These are phyloP conservation scores for Hydnomerulius pinastri DNA, from an alignment of 768 basidiomycete species.

Conservation along the genomic window DNA sequence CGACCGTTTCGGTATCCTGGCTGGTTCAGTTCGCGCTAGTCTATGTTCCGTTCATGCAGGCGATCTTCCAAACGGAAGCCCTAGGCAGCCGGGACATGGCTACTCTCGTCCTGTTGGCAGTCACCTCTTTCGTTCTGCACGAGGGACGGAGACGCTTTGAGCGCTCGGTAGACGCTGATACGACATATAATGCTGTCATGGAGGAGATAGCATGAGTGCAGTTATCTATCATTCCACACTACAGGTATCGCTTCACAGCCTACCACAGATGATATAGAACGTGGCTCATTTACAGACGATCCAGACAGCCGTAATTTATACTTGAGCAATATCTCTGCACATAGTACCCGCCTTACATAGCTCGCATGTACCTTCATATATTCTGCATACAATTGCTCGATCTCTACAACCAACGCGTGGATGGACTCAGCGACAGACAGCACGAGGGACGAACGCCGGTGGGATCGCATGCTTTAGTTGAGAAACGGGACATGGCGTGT, in stretches of 20 bases:
- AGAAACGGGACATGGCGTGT: conserved; percentile 16
- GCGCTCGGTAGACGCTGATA: conserved; percentile 55
- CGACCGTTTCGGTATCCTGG: conserved; percentile 86
- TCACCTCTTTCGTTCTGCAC: conserved; percentile 66
- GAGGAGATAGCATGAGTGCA: conserved; percentile 60
- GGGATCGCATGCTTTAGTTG: conserved; percentile 26
- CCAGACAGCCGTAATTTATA: conserved; percentile 1
- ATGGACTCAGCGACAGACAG: conserved; percentile 3
- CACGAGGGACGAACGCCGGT: conserved; percentile 27
- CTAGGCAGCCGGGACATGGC: conserved; percentile 67
- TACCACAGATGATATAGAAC: neutral
- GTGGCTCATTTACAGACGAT: neutral
- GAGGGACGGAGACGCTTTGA: conserved; percentile 82
- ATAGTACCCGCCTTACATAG: conserved; percentile 10
- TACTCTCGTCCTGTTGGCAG: conserved; percentile 69
- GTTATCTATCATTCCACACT: neutral
- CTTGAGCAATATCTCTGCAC: conserved; percentile 5
- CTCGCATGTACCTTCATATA: neutral
- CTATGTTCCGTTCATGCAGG: conserved; percentile 90
- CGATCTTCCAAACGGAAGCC: conserved; percentile 91
- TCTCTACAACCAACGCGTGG: neutral
- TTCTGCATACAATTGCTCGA: neutral
- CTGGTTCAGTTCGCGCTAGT: conserved; percentile 82
- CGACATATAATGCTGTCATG: conserved; percentile 49
- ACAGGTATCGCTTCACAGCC: neutral